A percentile compares a stretch with the other conserved stretches of the same genome.
Conservation (phyloP, 768 basidiomycete genomes). For the Cystofilobasidium macerans region DNA sequence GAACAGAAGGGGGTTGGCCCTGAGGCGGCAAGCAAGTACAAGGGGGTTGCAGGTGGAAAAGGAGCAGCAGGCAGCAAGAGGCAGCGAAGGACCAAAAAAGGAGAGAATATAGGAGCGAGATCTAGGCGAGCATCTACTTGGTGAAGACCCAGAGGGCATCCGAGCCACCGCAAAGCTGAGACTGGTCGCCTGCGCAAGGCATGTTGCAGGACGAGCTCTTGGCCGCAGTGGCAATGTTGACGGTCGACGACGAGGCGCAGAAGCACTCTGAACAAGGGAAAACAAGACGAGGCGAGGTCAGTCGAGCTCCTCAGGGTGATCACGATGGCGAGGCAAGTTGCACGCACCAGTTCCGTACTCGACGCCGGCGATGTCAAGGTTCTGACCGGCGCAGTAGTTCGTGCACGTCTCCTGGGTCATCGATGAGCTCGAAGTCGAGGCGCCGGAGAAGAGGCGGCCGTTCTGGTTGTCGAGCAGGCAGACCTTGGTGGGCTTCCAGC, state of each 20-base stretch:
- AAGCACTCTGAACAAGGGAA: neutral
- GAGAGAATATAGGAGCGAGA: too few relatives aligned
- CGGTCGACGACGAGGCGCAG: constrained; percentile 1
- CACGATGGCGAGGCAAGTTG: neutral
- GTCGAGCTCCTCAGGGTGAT: neutral
- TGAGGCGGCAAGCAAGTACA: too few relatives aligned
- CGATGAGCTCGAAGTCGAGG: constrained; percentile 26
- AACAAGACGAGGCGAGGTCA: neutral
- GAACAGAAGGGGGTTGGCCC: too few relatives aligned
- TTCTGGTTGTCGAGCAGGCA: neutral
- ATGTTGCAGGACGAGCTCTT: constrained; percentile 18
- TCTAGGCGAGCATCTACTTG: neutral
- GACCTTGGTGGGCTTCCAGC: neutral
- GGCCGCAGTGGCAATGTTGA: constrained; percentile 7
- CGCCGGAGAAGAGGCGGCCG: constrained; percentile 1
- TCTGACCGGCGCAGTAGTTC: constrained; percentile 33
- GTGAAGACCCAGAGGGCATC: constrained; percentile 28
- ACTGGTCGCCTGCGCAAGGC: constrained; percentile 11
- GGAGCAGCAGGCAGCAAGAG: too few relatives aligned
- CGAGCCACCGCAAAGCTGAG: constrained; percentile 19
- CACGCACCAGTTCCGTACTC: constrained; percentile 32
- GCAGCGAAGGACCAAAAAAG: too few relatives aligned
- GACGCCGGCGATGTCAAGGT: constrained; percentile 37
- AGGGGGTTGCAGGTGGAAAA: too few relatives aligned
- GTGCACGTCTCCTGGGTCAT: constrained; percentile 37